Conservation (phyloP, 2,329 filamentous ascomycete species). For the Penicillium sp. region DNA sequence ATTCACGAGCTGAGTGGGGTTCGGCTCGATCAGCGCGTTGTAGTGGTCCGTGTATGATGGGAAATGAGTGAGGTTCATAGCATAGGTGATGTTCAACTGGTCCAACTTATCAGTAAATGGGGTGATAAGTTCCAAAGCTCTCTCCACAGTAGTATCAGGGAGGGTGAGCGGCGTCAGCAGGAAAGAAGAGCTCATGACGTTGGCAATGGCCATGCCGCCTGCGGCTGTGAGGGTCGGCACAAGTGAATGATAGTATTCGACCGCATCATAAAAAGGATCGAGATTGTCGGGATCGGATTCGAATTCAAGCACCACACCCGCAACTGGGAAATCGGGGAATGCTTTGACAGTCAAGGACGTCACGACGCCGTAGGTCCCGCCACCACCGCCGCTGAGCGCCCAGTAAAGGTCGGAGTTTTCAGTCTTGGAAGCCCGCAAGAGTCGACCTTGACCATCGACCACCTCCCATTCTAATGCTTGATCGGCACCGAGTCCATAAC, state of each 20-base stretch:
- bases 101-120: neutral
- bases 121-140: neutral
- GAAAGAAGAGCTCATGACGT: neutral
- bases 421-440: constrained; percentile 38
- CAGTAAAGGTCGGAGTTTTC: constrained; percentile 32
- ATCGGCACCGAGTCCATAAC: constrained; percentile 49
- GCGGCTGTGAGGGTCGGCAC: neutral
- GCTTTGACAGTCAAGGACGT: constrained; percentile 24
- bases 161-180: neutral
- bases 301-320: neutral
- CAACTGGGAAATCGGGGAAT: constrained; percentile 11
- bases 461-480: constrained; percentile 48
- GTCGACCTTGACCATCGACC: constrained; percentile 40
- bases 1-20: neutral
- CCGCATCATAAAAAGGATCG: constrained; percentile 5
- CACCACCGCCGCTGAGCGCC: constrained; percentile 46
- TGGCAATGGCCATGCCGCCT: neutral
- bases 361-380: constrained; percentile 33
- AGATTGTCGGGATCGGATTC: constrained; percentile 10
- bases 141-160: neutral
- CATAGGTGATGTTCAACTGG: neutral
- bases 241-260: neutral
- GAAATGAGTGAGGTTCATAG: neutral
- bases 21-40: neutral
- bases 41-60: neutral